These are phyloP conservation scores for Sporobolomyces roseus DNA, from an alignment of 768 basidiomycete genomes.

Conservation along the genomic window DNA sequence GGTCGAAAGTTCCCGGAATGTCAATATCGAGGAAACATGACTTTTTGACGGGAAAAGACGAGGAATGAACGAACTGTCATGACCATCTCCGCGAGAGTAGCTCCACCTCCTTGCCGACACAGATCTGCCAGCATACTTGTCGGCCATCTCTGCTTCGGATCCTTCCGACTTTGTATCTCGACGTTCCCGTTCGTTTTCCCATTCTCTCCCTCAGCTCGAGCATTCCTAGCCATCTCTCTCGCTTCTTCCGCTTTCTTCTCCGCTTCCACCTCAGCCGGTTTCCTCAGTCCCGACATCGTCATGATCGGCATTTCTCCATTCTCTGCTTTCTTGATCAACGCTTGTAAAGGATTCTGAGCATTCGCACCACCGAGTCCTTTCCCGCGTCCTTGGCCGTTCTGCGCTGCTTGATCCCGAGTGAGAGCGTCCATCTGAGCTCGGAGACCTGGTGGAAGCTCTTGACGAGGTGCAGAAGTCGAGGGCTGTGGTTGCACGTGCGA, in stretches of 20 bases:
- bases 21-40: background rate
- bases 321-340: constrained; percentile 12
- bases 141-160: background rate
- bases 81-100: constrained; percentile 11
- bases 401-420: constrained; percentile 10
- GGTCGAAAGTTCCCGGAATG: background rate
- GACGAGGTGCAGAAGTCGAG: background rate
- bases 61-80: background rate
- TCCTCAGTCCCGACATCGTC: constrained; percentile 20
- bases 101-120: constrained; percentile 1
- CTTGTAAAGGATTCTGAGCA: constrained; percentile 1
- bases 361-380: background rate
- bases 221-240: constrained; percentile 6
- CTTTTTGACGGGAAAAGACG: too few relatives aligned
- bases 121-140: constrained; percentile 2
- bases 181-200: too few relatives aligned
- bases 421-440: constrained; percentile 14
- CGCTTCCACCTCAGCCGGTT: background rate
- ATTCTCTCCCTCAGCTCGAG: background rate
- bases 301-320: constrained; percentile 22
- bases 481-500: background rate
- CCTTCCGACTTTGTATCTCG: too few relatives aligned
- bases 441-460: constrained; percentile 12
- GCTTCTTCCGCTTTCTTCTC: constrained; percentile 15
- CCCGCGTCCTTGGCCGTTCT: too few relatives aligned